Conservation (phyloP, 2,329 filamentous ascomycete species). For the Trichoderma sp. region DNA sequence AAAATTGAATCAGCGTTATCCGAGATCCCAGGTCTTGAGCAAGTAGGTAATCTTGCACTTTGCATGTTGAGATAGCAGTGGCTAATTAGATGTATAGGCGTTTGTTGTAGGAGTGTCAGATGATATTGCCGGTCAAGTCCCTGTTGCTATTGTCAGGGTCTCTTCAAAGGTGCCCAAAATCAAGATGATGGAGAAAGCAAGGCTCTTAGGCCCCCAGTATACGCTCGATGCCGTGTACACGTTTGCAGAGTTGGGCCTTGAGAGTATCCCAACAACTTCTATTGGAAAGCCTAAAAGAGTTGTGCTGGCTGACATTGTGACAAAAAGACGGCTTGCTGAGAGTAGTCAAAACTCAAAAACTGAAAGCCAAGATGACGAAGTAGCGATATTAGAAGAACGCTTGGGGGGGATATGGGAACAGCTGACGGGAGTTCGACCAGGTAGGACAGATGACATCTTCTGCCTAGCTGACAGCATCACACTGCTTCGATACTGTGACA, state of each 20-base stretch:
- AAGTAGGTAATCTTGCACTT: conserved; percentile 32
- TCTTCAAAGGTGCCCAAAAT: conserved; percentile 39
- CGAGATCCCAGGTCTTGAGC: conserved; percentile 40
- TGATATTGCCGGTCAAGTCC: conserved; percentile 52
- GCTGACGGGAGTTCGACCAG: conserved; percentile 38
- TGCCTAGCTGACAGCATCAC: conserved; percentile 45
- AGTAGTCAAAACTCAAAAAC: not conserved
- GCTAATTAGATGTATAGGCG: conserved; percentile 34
- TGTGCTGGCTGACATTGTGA: conserved; percentile 38
- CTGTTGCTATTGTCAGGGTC: conserved; percentile 49
- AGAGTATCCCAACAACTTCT: conserved; percentile 46
- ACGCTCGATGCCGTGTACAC: conserved; percentile 47
- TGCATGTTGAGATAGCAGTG: not conserved
- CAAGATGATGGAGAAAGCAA: conserved; percentile 38
- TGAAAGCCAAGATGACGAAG: not conserved
- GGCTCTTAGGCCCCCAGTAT: conserved; percentile 44
- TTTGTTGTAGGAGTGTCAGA: conserved; percentile 51
- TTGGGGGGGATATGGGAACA: conserved; percentile 39
- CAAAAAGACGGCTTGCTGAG: conserved; percentile 27
- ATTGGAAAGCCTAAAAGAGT: conserved; percentile 52
- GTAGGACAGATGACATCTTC: conserved; percentile 35
- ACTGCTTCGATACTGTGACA: conserved; percentile 45
- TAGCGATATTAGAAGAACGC: conserved; percentile 29
- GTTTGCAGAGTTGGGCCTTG: conserved; percentile 46
- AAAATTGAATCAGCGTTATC: conserved; percentile 44